These are phyloP conservation scores for Russula compacta DNA, from an alignment of 768 basidiomycete species.

Conservation along the genomic window DNA sequence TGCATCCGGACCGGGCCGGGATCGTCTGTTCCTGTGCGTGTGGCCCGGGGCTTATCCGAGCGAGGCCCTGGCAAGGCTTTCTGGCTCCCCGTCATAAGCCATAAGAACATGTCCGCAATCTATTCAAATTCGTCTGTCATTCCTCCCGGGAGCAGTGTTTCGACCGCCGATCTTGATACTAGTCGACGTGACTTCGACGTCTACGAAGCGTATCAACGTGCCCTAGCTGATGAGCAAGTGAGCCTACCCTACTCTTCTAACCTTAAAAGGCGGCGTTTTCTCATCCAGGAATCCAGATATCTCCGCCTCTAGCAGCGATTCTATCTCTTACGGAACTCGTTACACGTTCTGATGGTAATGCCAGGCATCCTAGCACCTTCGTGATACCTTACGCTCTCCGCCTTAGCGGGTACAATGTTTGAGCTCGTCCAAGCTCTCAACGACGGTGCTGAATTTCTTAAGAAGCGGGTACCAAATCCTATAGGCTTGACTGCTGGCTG, in stretches of 20 bases:
- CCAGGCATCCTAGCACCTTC: not conserved
- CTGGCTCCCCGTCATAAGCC: not conserved
- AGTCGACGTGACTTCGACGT: conserved; percentile 33
- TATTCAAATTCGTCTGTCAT: conserved; percentile 5
- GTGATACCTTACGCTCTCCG: conserved; percentile 11
- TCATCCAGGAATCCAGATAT: conserved; percentile 39
- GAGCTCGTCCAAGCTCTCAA: conserved; percentile 83
- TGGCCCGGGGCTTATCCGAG: too few species aligned
- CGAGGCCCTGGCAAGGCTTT: not conserved
- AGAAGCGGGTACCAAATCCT: conserved; percentile 56
- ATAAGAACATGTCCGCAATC: conserved; percentile 8
- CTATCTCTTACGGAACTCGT: conserved; percentile 76
- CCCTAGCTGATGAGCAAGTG: conserved; percentile 61
- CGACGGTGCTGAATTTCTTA: conserved; percentile 58
- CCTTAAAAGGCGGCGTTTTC: not conserved
- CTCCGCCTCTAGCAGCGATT: conserved; percentile 82
- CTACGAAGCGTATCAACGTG: conserved; percentile 44
- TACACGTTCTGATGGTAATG: conserved; percentile 64
- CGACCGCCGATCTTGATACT: not conserved
- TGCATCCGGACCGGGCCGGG: not conserved
- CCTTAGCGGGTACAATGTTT: conserved; percentile 79
- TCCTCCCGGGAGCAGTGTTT: not conserved
- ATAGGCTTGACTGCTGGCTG: conserved; percentile 85
- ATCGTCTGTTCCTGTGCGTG: not conserved
- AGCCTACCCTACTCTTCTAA: conserved; percentile 20